phyloP scores from a whole-genome alignment of 768 basidiomycete genomes.

The Suillus fuscotomentosus region DNA sequence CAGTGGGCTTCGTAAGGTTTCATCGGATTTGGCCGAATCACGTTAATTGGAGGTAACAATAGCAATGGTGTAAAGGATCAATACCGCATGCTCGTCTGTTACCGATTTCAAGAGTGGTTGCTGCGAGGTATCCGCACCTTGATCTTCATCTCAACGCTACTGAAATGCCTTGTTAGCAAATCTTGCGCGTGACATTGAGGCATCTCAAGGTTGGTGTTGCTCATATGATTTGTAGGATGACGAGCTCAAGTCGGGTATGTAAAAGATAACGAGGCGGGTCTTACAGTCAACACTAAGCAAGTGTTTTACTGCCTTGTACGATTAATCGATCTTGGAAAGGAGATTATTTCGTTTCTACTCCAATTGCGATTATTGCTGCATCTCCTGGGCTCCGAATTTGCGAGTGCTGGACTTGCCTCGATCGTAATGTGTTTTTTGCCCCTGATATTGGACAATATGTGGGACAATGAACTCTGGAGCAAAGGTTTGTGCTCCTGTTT shows the following conservation, averaged over 20 bases:
- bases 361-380: constrained; percentile 20
- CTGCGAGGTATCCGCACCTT: constrained; percentile 14
- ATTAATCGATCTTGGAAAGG: constrained; percentile 10
- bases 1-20: constrained; percentile 18
- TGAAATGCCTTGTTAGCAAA: constrained; percentile 11
- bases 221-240: neutral
- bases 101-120: constrained; percentile 19
- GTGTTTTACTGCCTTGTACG: constrained; percentile 14
- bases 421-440: constrained; percentile 20
- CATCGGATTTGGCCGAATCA: neutral
- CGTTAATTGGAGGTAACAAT: neutral
- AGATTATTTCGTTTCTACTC: constrained; percentile 17
- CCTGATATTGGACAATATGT: neutral
- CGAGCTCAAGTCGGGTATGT: neutral
- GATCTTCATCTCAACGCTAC: neutral
- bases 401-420: constrained; percentile 20
- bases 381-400: constrained; percentile 16
- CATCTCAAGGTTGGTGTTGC: constrained; percentile 17
- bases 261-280: constrained; percentile 10
- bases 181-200: constrained; percentile 20
- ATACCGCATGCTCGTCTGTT: constrained; percentile 19
- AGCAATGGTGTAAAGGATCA: constrained; percentile 7
- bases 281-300: neutral
- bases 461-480: constrained; percentile 16
- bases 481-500: constrained; percentile 13